Evolutionary conservation across 2,329 filamentous ascomycete genomes (phyloP).

Genomic region (Celoporthe dispersa): DNA sequence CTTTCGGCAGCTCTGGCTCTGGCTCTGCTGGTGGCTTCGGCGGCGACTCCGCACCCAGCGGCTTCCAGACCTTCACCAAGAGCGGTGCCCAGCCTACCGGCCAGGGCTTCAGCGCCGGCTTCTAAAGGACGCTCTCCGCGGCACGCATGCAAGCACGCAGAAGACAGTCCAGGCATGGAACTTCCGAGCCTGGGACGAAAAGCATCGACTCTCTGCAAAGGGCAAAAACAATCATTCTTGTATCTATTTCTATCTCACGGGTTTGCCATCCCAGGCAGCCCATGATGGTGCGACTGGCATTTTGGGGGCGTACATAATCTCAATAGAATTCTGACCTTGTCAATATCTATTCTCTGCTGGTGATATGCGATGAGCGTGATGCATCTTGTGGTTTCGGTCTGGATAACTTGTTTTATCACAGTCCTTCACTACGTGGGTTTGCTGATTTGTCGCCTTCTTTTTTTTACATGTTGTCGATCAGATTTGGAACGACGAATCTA

Average conservation of each 20-base stretch:
- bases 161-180: background rate
- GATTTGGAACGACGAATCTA: too few relatives aligned
- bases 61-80: constrained; percentile 20
- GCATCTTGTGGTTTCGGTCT: too few relatives aligned
- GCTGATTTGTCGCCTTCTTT: too few relatives aligned
- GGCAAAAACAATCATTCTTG: background rate
- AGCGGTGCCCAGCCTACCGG: constrained; percentile 4
- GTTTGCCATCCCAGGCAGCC: background rate
- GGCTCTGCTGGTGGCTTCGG: constrained; percentile 11
- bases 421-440: too few relatives aligned
- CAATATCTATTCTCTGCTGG: background rate
- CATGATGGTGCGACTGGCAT: background rate
- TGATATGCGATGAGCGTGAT: too few relatives aligned
- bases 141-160: background rate
- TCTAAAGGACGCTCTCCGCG: background rate
- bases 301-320: background rate
- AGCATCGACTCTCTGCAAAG: background rate
- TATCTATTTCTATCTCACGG: constrained; percentile 7
- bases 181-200: background rate
- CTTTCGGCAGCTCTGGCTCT: constrained; percentile 7
- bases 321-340: constrained; percentile 4
- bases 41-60: constrained; percentile 6
- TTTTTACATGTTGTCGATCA: too few relatives aligned
- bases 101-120: background rate
- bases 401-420: too few relatives aligned